Base-by-base conservation (phyloP, 2,329 filamentous ascomycete species). In the Xylaria sp. region DNA sequence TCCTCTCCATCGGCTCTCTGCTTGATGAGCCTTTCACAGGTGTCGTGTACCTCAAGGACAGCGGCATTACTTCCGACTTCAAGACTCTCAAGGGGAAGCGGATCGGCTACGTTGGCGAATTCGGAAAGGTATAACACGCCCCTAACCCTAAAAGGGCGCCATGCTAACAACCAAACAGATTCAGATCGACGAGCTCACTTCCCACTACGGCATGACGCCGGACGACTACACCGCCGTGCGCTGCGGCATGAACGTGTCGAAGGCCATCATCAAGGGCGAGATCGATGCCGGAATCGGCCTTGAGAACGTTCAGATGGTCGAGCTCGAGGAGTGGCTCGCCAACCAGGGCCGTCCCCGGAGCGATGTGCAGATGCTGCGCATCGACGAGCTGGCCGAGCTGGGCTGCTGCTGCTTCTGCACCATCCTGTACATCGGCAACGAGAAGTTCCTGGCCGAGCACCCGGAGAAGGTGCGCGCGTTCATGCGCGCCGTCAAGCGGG, bases 341-440 rank as follows among this genome's bases (percentile, higher is more conserved):
- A 58, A 68, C 0, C 86, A 89, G 68, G 79, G 79, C 62, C 85
- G 87, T 1, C 80, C 84, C 54, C 82, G 81, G 68, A 74, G 76
- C 13, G 88, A 91, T 59, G 89, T 91, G 7, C 85, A 90, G 73
- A 91, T 92, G 88, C 82, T 92, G 17, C 85, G 89, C 65, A 92
- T 92, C 66, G 89, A 92, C 69, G 83, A 91, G 75, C 85, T 92
- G 22, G 89, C 89, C 29, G 87, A 91, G 71, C 78, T 91, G 2
- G 89, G 89, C 45, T 92, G 89, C 76, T 92, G 89, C 82, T 92
- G 89, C 79, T 92, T 92, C 82, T 92, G 89, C 74, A 85, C 85
- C 22, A 89, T 92, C 70, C 78, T 92, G 39, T 91, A 92, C 78
- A 92, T 92, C 60, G 88, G 85, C 64, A 91, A 92, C 72, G 87